These are phyloP conservation scores for Ascosphaera apis DNA, from an alignment of 2,329 filamentous ascomycete species.

Conservation along the genomic window DNA sequence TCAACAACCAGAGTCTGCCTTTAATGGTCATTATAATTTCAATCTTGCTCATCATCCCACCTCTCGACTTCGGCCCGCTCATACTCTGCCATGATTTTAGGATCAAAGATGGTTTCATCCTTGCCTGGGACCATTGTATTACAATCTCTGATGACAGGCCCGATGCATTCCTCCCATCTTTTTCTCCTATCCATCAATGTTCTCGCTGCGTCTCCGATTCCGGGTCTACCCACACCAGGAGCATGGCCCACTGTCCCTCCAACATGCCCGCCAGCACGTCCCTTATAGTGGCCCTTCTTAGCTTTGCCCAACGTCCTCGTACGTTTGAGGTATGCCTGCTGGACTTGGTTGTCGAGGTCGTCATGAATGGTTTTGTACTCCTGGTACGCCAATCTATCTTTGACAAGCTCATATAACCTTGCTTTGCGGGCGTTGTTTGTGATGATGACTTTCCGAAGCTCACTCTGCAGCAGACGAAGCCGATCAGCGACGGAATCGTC, in stretches of 20 bases:
- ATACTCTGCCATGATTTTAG: slow-evolving; percentile 46
- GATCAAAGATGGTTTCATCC: slow-evolving; percentile 52
- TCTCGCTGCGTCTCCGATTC: slow-evolving; percentile 72
- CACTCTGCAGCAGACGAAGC: slow-evolving; percentile 60
- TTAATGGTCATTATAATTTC: slow-evolving; percentile 3
- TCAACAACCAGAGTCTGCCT: no score
- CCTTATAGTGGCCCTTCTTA: slow-evolving; percentile 56
- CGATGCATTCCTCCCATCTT: slow-evolving; percentile 79
- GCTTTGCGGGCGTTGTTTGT: slow-evolving; percentile 80
- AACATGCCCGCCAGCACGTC: slow-evolving; percentile 40
- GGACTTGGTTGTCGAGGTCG: slow-evolving; percentile 84
- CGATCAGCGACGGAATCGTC: slow-evolving; percentile 89
- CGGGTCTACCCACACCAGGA: slow-evolving; percentile 25
- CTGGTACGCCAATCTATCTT: slow-evolving; percentile 84
- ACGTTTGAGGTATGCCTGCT: slow-evolving; percentile 85
- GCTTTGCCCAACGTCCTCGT: slow-evolving; percentile 85
- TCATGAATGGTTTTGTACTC: slow-evolving; percentile 95
- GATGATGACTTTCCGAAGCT: slow-evolving; percentile 62
- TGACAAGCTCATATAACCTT: slow-evolving; percentile 63
- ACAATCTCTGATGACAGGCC: slow-evolving; percentile 71
- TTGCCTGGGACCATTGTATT: slow-evolving; percentile 47
- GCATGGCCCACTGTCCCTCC: slow-evolving; percentile 33
- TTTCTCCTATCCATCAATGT: slow-evolving; percentile 77
- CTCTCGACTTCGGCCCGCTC: slow-evolving; percentile 56
- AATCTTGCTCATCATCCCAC: slow-evolving; percentile 62